A percentile compares a stretch with the other conserved stretches of the same genome.
Conservation (phyloP, 73 alveolate species). For the Paraurostyla sp. region DNA sequence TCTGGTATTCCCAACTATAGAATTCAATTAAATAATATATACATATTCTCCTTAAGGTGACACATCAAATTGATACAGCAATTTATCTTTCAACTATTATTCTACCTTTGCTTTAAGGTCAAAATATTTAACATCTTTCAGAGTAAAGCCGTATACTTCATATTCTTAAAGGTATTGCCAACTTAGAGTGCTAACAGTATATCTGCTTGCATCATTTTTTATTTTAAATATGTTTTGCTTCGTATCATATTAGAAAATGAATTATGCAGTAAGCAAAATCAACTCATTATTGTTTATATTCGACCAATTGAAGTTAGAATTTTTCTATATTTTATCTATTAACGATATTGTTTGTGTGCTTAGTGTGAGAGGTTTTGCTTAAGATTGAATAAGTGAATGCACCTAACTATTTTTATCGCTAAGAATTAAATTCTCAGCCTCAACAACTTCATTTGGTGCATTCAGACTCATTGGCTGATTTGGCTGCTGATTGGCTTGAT, state of each 20-base stretch:
- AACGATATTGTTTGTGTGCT: not conserved
- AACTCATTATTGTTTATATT: not conserved
- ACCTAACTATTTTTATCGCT: not conserved
- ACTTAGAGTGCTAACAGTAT: not conserved
- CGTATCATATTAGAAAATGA: not conserved
- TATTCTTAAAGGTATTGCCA: slow-evolving; percentile 21
- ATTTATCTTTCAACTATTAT: not conserved
- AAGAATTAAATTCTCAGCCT: not conserved
- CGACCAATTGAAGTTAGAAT: not conserved
- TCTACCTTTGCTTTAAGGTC: not conserved
- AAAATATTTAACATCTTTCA: not conserved
- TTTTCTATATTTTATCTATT: not conserved
- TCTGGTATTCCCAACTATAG: slow-evolving; percentile 43
- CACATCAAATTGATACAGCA: not conserved
- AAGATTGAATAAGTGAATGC: not conserved
- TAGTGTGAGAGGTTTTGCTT: not conserved
- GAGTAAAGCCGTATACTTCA: not conserved
- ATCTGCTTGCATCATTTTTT: slow-evolving; percentile 31
- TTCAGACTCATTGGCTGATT: not conserved
- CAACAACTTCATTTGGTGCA: not conserved
- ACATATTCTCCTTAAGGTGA: slow-evolving; percentile 31
- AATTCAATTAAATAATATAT: not conserved
- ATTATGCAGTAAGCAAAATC: slow-evolving; percentile 4
- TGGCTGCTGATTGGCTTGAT: not conserved
- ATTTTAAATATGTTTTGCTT: not conserved